Evolutionary conservation across 2,329 filamentous ascomycete genomes (phyloP).

Genomic region (Trichophyton benhamiae): DNA sequence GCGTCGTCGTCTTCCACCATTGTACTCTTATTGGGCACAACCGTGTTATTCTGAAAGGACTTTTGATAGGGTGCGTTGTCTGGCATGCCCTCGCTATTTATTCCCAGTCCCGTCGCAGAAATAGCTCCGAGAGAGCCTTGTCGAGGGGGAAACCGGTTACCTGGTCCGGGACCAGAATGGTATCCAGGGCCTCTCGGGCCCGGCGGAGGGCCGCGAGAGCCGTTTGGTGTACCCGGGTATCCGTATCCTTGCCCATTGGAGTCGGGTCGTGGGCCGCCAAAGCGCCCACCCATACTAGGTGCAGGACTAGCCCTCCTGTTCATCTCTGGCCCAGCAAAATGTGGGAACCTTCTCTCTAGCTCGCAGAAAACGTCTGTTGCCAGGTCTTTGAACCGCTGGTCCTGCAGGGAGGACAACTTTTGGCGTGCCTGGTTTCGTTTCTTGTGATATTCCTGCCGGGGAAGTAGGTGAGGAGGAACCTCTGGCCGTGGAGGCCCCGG

Average conservation of each 20-base stretch:
- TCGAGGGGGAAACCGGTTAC: constrained; percentile 28
- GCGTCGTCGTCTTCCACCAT: constrained; percentile 95
- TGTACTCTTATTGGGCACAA: constrained; percentile 93
- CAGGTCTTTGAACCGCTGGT: constrained; percentile 76
- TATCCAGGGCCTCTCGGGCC: constrained; percentile 24
- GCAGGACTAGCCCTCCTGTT: constrained; percentile 58
- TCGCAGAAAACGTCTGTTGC: constrained; percentile 96
- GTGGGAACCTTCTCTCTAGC: constrained; percentile 76
- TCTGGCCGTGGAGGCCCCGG: constrained; percentile 34
- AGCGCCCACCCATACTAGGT: constrained; percentile 32
- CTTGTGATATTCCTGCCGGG: constrained; percentile 84
- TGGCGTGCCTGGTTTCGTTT: constrained; percentile 97
- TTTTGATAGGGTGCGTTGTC: constrained; percentile 65
- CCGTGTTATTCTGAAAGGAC: constrained; percentile 88
- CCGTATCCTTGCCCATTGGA: constrained; percentile 17
- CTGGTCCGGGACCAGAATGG: constrained; percentile 25
- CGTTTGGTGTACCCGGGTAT: constrained; percentile 21
- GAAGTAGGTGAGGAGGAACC: constrained; percentile 59
- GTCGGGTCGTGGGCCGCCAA: constrained; percentile 13
- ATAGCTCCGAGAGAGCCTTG: constrained; percentile 26
- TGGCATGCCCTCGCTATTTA: constrained; percentile 47
- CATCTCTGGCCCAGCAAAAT: constrained; percentile 59
- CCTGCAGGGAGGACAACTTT: constrained; percentile 79
- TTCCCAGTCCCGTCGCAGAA: constrained; percentile 32
- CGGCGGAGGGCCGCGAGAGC: constrained; percentile 32